Base-by-base conservation (phyloP, 1,284 basidiomycete genomes). In the Naganishia cerealis region DNA sequence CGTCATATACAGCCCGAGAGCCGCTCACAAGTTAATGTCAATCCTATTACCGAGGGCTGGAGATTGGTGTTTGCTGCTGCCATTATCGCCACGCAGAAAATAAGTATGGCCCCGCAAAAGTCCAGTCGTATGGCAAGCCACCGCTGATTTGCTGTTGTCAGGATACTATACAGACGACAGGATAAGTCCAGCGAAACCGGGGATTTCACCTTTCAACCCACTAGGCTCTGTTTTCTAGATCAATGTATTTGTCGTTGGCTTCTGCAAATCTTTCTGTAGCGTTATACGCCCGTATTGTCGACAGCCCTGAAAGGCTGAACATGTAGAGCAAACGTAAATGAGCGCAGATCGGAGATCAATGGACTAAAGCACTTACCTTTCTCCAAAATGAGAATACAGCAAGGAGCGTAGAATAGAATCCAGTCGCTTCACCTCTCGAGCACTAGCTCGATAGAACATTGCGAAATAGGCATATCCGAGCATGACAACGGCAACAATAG, bases 71-170 rank as follows among this genome's bases (percentile, higher is more conserved):
- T 54, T 8, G 36, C 24, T 6, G 82, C 82, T 1, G 77, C 74
- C 66, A 80, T 79, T 53, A 82, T 73, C 4, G 86, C 81, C 63
- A 90, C 88, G 38, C 83, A 81, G 75, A 90, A 87, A 1, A 87
- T 84, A 71, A 91, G 79, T 55, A 86, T 75, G 0, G 84, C 86
- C 18, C 90, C 90, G 53, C 89, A 83, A 71, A 87, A 86, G 74
- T 91, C 90, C 1, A 92, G 83, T n/a, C 90, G 84, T 43, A 90
- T 84, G 13, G 88, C 86, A n/a, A 92, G 84, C 89, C 90, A 92
- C 71, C 89, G 78, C 58, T 76, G 75, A 67, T 79, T 78, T 1
- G 74, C 73, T 15, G 72, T 68, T 1, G 75, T 83, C 75, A 71
- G 77, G 74, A 88, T 84, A 7, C 54, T 57, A 18, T n/a, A 40